Evolutionary conservation across 2,329 filamentous ascomycete species (phyloP).

Genomic region (Daldinia eschscholtzii): DNA sequence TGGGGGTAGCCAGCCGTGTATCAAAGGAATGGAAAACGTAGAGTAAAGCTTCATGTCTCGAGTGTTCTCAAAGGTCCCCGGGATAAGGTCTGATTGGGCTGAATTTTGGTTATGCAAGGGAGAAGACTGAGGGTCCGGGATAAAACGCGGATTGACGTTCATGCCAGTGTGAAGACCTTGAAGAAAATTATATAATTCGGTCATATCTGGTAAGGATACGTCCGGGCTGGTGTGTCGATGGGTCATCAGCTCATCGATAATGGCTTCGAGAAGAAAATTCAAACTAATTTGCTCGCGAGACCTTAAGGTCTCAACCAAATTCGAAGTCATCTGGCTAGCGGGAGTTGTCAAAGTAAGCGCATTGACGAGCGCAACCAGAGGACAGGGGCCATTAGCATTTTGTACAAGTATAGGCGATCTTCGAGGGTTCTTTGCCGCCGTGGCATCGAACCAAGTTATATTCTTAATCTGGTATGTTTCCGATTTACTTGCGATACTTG

Average conservation of each 20-base stretch:
- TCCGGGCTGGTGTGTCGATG: constrained; percentile 73
- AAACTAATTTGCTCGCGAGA: constrained; percentile 90
- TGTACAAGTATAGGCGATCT: constrained; percentile 91
- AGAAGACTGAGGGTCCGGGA: constrained; percentile 68
- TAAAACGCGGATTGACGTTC: constrained; percentile 95
- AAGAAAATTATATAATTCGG: constrained; percentile 88
- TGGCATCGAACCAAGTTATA: constrained; percentile 83
- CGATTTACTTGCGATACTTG: constrained; percentile 59
- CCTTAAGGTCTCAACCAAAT: constrained; percentile 80
- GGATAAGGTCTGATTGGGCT: constrained; percentile 63
- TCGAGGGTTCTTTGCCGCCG: constrained; percentile 70
- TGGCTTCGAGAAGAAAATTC: constrained; percentile 84
- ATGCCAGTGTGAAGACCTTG: constrained; percentile 93
- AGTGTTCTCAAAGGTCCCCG: constrained; percentile 87
- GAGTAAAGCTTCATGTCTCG: constrained; percentile 91
- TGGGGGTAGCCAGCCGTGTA: constrained; percentile 93
- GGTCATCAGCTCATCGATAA: constrained; percentile 94
- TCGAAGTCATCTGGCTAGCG: constrained; percentile 70
- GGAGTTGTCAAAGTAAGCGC: constrained; percentile 87
- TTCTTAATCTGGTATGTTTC: constrained; percentile 96
- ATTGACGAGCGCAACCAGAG: constrained; percentile 92
- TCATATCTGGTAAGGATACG: constrained; percentile 82
- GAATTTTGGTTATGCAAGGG: constrained; percentile 66
- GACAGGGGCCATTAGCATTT: constrained; percentile 94
- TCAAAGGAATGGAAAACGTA: constrained; percentile 86